Evolutionary conservation across 352 stramenopile genomes (phyloP).

Genomic region (Vaucheria bursata): DNA sequence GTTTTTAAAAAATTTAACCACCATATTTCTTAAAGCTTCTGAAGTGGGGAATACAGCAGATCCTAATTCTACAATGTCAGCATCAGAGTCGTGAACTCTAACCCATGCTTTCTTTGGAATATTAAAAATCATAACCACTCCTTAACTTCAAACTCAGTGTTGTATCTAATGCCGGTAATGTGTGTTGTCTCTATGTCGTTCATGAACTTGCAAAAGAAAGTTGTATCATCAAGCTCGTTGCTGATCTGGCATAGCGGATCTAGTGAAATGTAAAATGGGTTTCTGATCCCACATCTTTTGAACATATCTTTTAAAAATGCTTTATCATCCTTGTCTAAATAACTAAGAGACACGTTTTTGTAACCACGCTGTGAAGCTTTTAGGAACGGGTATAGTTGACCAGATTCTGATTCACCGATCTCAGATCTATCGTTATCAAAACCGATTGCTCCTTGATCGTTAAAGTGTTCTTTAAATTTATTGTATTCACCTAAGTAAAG

Average conservation of each 20-base stretch:
- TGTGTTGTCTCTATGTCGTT: not conserved
- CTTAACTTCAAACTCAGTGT: not conserved
- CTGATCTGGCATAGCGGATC: not conserved
- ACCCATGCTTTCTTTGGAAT: constrained; percentile 1
- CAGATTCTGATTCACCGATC: not conserved
- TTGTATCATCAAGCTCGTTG: not conserved
- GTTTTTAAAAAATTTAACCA: no score
- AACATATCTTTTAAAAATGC: not conserved
- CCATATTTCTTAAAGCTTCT: no score
- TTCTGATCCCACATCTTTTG: not conserved
- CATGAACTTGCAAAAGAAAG: not conserved
- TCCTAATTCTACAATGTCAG: no score
- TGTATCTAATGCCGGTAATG: not conserved
- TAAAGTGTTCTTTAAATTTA: not conserved
- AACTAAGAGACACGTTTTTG: not conserved
- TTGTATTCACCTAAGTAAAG: not conserved
- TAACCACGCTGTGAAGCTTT: not conserved
- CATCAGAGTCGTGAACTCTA: no score
- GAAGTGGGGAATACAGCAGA: no score
- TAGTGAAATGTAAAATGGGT: not conserved
- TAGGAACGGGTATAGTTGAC: not conserved
- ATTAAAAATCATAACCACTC: not conserved
- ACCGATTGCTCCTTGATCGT: not conserved
- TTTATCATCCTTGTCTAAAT: not conserved
- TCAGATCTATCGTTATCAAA: not conserved